A percentile compares a stretch with the other conserved stretches of the same genome.
These are phyloP conservation scores for Talaromyces thailandensis DNA, from an alignment of 495 filamentous ascomycete species.

Conservation along the genomic window DNA sequence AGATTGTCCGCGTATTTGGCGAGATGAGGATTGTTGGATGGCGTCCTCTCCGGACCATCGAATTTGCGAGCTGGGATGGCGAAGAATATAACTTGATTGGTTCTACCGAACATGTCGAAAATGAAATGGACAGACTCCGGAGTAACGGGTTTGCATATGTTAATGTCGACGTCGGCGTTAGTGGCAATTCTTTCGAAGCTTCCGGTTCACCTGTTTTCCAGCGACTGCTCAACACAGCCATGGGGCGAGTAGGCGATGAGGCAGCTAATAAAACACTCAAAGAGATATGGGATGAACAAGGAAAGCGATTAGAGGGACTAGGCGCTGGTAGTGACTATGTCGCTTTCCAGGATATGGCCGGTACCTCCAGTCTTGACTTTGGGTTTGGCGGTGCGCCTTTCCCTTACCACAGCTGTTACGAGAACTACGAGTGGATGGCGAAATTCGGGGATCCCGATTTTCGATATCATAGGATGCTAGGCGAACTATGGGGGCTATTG, in stretches of 20 bases:
- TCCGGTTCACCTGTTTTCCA: slow-evolving; percentile 70
- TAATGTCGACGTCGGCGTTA: slow-evolving; percentile 83
- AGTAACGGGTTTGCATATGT: slow-evolving; percentile 69
- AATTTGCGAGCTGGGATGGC: slow-evolving; percentile 93
- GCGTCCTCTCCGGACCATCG: slow-evolving; percentile 85
- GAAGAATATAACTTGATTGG: slow-evolving; percentile 91
- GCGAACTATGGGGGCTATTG: slow-evolving; percentile 73
- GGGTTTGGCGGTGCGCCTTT: slow-evolving; percentile 60
- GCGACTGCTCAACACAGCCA: slow-evolving; percentile 57
- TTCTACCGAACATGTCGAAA: slow-evolving; percentile 90
- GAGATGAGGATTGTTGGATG: slow-evolving; percentile 65
- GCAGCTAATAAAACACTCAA: slow-evolving; percentile 61
- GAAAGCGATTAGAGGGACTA: slow-evolving; percentile 50
- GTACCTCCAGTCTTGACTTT: slow-evolving; percentile 81
- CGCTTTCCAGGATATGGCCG: slow-evolving; percentile 89
- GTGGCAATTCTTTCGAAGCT: slow-evolving; percentile 64
- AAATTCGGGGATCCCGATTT: slow-evolving; percentile 73
- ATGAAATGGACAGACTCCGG: slow-evolving; percentile 46
- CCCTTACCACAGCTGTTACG: slow-evolving; percentile 80
- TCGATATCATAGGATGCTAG: slow-evolving; percentile 68
- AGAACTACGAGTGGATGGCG: slow-evolving; percentile 82
- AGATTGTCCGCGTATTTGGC: slow-evolving; percentile 76
- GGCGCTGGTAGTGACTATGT: slow-evolving; percentile 84
- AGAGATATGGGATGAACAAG: slow-evolving; percentile 63
- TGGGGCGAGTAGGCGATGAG: slow-evolving; percentile 68